These are phyloP conservation scores for Globisporangium irregulare DNA, from an alignment of 352 stramenopile species.

Conservation along the genomic window DNA sequence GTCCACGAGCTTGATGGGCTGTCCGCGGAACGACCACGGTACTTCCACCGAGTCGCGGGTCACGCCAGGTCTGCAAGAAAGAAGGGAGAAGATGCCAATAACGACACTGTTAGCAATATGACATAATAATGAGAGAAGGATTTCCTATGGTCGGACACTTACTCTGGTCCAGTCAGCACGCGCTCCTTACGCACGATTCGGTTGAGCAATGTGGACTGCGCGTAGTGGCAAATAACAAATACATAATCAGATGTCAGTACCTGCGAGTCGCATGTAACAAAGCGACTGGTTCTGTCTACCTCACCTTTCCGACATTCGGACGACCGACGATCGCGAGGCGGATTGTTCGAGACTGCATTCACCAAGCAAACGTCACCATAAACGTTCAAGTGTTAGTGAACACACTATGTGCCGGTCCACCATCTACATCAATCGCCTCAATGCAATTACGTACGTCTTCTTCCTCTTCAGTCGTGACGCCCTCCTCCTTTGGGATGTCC, in stretches of 20 bases:
- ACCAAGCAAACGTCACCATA: slow-evolving; percentile 1
- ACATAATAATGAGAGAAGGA: neutral
- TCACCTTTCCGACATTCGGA: slow-evolving; percentile 71
- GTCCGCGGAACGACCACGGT: slow-evolving; percentile 68
- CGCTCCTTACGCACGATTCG: slow-evolving; percentile 77
- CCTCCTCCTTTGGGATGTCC: slow-evolving; percentile 16
- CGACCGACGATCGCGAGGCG: slow-evolving; percentile 79
- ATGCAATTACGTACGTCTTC: slow-evolving; percentile 45
- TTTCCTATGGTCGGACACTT: slow-evolving; percentile 18
- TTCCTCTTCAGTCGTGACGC: slow-evolving; percentile 25
- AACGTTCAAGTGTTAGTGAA: slow-evolving; percentile 3
- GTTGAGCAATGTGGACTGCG: slow-evolving; percentile 74
- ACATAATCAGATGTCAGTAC: neutral
- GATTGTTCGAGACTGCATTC: slow-evolving; percentile 48
- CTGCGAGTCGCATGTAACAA: neutral
- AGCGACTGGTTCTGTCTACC: neutral
- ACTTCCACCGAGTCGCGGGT: slow-evolving; percentile 83
- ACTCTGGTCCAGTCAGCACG: slow-evolving; percentile 81
- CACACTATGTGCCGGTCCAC: neutral
- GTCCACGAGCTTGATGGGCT: slow-evolving; percentile 77
- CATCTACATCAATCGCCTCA: neutral
- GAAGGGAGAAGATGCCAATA: neutral
- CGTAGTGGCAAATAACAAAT: neutral
- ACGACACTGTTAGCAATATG: neutral
- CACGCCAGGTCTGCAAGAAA: slow-evolving; percentile 55